These are phyloP conservation scores for Bothriochloa decipiens DNA, from an alignment of 176 grass and related monocot species.

Conservation along the genomic window DNA sequence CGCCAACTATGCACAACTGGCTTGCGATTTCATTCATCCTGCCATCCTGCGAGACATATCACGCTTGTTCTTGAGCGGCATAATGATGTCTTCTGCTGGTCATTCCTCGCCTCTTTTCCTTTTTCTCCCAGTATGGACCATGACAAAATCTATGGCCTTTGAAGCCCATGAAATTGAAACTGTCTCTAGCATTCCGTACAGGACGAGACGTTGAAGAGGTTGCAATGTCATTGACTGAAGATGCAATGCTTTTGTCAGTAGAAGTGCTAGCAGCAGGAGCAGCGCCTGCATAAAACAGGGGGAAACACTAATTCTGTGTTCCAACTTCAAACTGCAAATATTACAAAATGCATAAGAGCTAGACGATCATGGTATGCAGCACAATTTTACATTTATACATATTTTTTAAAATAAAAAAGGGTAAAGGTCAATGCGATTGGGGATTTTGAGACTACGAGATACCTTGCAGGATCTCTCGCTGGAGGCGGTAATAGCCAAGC, in stretches of 20 bases:
- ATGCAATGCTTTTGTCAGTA: neutral
- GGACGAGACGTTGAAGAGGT: neutral
- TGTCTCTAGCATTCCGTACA: neutral
- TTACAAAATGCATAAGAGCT: neutral
- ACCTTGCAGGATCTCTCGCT: neutral
- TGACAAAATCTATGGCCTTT: neutral
- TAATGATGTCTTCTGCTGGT: neutral
- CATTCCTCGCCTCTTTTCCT: neutral
- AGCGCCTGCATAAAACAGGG: neutral
- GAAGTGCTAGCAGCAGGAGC: neutral
- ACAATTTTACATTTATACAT: neutral
- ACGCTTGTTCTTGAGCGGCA: too few species aligned
- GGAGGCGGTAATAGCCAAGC: constrained; percentile 11
- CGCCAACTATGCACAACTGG: too few species aligned
- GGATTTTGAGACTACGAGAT: neutral
- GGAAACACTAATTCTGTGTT: too few species aligned
- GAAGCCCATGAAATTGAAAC: neutral
- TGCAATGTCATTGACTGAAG: neutral
- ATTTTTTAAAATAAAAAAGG: too few species aligned
- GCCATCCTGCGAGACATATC: too few species aligned
- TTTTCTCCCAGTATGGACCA: neutral
- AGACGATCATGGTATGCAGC: too few species aligned
- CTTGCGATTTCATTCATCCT: too few species aligned
- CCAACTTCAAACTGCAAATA: neutral
- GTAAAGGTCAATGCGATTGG: too few species aligned